Evolutionary conservation across 306 rosid genomes (phyloP).

Genomic region (Malus fusca): DNA sequence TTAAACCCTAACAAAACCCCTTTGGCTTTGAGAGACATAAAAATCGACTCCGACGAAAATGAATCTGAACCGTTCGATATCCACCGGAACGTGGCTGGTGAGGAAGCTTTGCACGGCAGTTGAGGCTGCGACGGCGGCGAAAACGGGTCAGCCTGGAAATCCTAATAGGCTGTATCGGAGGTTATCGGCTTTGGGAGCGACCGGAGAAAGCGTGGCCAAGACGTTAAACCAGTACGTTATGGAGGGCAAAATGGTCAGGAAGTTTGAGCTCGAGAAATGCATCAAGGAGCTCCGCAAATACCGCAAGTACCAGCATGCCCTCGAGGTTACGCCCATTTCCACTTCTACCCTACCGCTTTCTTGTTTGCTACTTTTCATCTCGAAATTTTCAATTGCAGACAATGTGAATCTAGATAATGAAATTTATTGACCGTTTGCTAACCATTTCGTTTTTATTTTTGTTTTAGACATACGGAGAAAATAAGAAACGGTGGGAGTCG

Average conservation of each 20-base stretch:
- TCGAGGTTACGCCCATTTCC: conserved; percentile 40
- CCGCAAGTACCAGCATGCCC: conserved; percentile 40
- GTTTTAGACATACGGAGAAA: no score
- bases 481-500: no score
- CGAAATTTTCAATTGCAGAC: background rate
- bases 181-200: conserved; percentile 47
- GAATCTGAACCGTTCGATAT: conserved; percentile 31
- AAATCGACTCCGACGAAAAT: conserved; percentile 18
- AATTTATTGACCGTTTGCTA: background rate
- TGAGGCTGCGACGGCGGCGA: background rate
- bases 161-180: conserved; percentile 36
- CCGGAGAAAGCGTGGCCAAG: conserved; percentile 47
- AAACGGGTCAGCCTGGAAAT: background rate
- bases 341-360: background rate
- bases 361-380: background rate
- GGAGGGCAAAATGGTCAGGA: conserved; percentile 48
- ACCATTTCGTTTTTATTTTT: background rate
- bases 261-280: conserved; percentile 35
- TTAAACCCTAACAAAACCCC: conserved; percentile 18
- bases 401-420: background rate
- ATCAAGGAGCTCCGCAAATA: conserved; percentile 58
- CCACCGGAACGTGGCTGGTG: conserved; percentile 25
- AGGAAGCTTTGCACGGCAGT: conserved; percentile 31
- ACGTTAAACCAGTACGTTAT: conserved; percentile 48
- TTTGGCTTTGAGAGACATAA: background rate